Percentiles rank a stretch among this genome's conserved stretches.
Evolutionary conservation across 352 stramenopile genomes (phyloP).

Genomic region (Pythium utonaiense): DNA sequence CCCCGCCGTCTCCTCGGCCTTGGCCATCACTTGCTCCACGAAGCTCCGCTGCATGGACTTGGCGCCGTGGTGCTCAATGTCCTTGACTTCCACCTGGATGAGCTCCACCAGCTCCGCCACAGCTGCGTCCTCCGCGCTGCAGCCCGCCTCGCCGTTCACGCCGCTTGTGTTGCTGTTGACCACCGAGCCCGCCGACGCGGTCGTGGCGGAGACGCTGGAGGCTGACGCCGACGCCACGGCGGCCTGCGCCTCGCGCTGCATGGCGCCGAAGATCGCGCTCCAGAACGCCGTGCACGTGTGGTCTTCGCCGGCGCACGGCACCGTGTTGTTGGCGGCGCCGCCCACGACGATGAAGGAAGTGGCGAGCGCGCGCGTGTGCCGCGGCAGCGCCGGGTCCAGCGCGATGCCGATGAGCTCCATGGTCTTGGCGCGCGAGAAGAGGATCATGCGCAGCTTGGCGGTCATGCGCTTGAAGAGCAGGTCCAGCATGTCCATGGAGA

Average conservation of each 20-base stretch:
- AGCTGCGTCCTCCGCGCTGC: conserved; percentile 5
- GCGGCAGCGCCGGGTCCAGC: conserved; percentile 43
- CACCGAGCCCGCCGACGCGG: conserved; percentile 5
- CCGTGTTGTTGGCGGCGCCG: conserved; percentile 49
- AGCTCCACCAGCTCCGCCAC: conserved; percentile 61
- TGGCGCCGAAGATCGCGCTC: conserved; percentile 61
- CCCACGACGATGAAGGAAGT: conserved; percentile 79
- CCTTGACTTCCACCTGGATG: conserved; percentile 72
- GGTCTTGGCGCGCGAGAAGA: conserved; percentile 69
- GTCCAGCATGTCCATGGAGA: conserved; percentile 81
- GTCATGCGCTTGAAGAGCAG: conserved; percentile 87
- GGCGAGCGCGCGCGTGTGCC: conserved; percentile 66
- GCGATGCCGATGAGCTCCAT: conserved; percentile 69
- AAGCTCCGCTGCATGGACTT: conserved; percentile 65
- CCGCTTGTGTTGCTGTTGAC: background rate
- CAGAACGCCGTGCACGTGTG: conserved; percentile 65
- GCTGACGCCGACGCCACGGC: conserved; percentile 16
- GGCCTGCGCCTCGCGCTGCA: conserved; percentile 50
- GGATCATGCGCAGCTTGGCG: conserved; percentile 59
- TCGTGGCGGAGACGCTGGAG: conserved; percentile 9
- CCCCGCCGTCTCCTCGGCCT: conserved; percentile 18
- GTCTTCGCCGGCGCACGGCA: conserved; percentile 39
- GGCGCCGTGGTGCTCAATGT: conserved; percentile 66
- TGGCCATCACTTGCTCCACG: conserved; percentile 34
- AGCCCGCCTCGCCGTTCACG: background rate